phyloP scores from a whole-genome alignment of 164 flowering plant species.

The Annona squamosa region DNA sequence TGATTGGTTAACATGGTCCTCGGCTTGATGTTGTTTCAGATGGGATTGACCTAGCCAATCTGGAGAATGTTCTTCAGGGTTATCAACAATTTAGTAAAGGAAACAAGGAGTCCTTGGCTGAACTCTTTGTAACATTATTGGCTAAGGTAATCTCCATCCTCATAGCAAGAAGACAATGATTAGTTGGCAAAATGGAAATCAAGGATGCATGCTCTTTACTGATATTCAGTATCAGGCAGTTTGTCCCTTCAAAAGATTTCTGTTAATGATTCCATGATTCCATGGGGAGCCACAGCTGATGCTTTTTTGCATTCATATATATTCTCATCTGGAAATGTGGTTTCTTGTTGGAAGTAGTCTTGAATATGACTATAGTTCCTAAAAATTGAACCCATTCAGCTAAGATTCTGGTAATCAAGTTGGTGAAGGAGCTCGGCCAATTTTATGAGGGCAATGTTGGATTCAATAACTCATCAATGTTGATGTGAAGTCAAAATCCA shows the following conservation, averaged over 20 bases:
- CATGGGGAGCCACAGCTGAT: neutral
- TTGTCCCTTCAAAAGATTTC: neutral
- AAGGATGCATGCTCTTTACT: neutral
- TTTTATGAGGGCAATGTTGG: too few species aligned
- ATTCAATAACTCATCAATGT: too few species aligned
- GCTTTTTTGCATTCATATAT: neutral
- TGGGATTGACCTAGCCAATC: conserved; percentile 40
- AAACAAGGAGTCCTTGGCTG: conserved; percentile 51
- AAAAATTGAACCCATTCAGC: neutral
- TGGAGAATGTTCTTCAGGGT: conserved; percentile 21
- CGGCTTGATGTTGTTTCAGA: conserved; percentile 29
- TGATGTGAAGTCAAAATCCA: too few species aligned
- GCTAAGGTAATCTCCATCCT: conserved; percentile 33
- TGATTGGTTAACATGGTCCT: conserved; percentile 9
- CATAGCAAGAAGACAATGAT: neutral
- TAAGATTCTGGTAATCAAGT: too few species aligned
- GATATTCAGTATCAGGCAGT: neutral
- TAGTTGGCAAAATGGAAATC: neutral
- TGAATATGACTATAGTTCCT: neutral
- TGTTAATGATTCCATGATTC: too few species aligned
- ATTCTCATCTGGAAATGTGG: neutral
- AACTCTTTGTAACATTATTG: conserved; percentile 48
- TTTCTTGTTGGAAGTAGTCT: neutral
- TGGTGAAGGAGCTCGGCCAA: too few species aligned
- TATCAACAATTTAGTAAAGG: conserved; percentile 37